These are phyloP conservation scores for Rhodamnia rubescens DNA, from an alignment of 345 rosid genomes.

Conservation along the genomic window DNA sequence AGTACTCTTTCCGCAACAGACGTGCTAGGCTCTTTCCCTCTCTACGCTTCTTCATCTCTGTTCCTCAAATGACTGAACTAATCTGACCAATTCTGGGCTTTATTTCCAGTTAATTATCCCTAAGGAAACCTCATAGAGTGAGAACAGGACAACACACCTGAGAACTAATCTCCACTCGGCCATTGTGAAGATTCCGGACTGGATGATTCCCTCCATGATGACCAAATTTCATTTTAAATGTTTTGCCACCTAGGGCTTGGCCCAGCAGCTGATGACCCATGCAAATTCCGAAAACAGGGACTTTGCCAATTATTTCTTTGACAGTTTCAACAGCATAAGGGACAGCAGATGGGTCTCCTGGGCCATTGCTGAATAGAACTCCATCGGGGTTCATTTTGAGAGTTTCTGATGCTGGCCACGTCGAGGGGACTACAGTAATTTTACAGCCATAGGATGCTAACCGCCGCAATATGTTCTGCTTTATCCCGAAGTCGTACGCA, in stretches of 20 bases:
- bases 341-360: slow-evolving; percentile 96
- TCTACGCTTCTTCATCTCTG: background rate
- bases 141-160: slow-evolving; percentile 35
- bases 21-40: background rate
- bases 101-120: no score
- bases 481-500: slow-evolving; percentile 92
- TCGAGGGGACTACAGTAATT: slow-evolving; percentile 82
- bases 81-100: background rate
- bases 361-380: slow-evolving; percentile 95
- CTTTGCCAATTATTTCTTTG: slow-evolving; percentile 69
- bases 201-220: slow-evolving; percentile 99
- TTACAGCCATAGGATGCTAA: slow-evolving; percentile 80
- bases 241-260: slow-evolving; percentile 92
- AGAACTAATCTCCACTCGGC: slow-evolving; percentile 87
- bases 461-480: slow-evolving; percentile 82
- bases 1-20: background rate
- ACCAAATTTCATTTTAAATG: slow-evolving; percentile 96
- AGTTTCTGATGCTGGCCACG: slow-evolving; percentile 77
- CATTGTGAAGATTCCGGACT: slow-evolving; percentile 51
- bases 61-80: background rate
- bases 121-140: no score
- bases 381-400: slow-evolving; percentile 87
- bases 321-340: slow-evolving; percentile 91
- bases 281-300: slow-evolving; percentile 92
- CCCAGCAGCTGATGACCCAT: slow-evolving; percentile 98